phyloP scores from a whole-genome alignment of 768 basidiomycete species.

The Rhodotorula toruloides region DNA sequence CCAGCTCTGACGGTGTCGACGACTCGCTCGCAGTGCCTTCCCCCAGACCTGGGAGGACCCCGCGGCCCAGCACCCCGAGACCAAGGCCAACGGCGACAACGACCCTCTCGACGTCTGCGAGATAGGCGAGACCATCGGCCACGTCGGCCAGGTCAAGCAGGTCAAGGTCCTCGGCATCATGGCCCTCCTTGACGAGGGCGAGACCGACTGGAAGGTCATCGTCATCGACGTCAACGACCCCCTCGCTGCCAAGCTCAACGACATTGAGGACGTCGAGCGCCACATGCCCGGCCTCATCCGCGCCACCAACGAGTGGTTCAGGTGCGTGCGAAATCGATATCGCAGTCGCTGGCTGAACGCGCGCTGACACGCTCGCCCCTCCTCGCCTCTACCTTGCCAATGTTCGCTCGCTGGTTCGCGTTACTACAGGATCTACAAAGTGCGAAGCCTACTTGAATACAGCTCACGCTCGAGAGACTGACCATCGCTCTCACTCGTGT shows the following conservation, averaged over 20 bases:
- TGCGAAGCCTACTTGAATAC: too few species aligned
- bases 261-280: constrained; percentile 97
- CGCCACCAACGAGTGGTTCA: constrained; percentile 98
- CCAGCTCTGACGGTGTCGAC: neutral
- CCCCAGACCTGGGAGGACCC: constrained; percentile 99
- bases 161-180: constrained; percentile 99
- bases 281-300: constrained; percentile 94
- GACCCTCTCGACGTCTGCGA: constrained; percentile 99
- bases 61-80: constrained; percentile 75
- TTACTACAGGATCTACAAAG: too few species aligned
- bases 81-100: constrained; percentile 97
- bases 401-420: too few species aligned
- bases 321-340: constrained; percentile 48
- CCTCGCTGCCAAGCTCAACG: constrained; percentile 91
- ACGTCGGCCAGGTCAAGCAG: constrained; percentile 95
- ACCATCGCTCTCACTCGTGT: constrained; percentile 1
- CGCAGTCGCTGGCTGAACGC: too few species aligned
- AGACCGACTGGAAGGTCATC: constrained; percentile 99
- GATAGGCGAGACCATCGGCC: constrained; percentile 97
- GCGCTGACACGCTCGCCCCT: too few species aligned
- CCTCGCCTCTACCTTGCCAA: too few species aligned
- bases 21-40: constrained; percentile 65
- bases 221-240: constrained; percentile 95
- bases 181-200: constrained; percentile 97
- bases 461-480: neutral